Evolutionary conservation across 805 yeast genomes (phyloP).

Genomic region (Scheffersomyces coipomensis): DNA sequence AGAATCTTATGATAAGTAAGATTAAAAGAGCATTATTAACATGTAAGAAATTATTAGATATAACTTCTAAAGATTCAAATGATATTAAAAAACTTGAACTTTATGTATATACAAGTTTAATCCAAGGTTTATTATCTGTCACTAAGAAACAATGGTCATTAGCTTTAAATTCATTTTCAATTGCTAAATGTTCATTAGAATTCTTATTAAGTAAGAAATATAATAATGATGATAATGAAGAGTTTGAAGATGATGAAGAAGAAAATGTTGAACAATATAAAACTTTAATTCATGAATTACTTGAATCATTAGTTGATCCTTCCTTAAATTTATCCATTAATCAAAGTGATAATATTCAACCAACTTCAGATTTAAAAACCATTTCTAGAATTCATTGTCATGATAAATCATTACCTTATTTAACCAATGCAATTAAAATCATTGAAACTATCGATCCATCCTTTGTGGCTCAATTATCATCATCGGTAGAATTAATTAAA

Average conservation of each 20-base stretch:
- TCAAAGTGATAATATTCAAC: constrained; percentile 31
- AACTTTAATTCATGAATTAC: constrained; percentile 51
- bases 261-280: constrained; percentile 16
- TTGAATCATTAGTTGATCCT: constrained; percentile 64
- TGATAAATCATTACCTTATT: constrained; percentile 27
- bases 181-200: constrained; percentile 62
- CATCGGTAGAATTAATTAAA: constrained; percentile 24
- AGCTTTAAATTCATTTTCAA: constrained; percentile 53
- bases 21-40: constrained; percentile 60
- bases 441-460: constrained; percentile 36
- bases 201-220: constrained; percentile 31
- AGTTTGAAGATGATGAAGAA: constrained; percentile 24
- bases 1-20: constrained; percentile 52
- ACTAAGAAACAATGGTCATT: constrained; percentile 54
- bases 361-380: constrained; percentile 47
- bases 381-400: constrained; percentile 45
- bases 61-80: constrained; percentile 40
- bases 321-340: constrained; percentile 54
- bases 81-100: constrained; percentile 24
- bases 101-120: constrained; percentile 43
- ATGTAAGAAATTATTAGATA: constrained; percentile 40
- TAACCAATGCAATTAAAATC: constrained; percentile 39
- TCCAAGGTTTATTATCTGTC: constrained; percentile 51
- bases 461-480: constrained; percentile 31
- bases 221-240: constrained; percentile 1